Evolutionary conservation across 495 filamentous ascomycete species (phyloP), one percentile per base, ranked within the genome.

Genomic region (Bryoglossum gracile): DNA sequence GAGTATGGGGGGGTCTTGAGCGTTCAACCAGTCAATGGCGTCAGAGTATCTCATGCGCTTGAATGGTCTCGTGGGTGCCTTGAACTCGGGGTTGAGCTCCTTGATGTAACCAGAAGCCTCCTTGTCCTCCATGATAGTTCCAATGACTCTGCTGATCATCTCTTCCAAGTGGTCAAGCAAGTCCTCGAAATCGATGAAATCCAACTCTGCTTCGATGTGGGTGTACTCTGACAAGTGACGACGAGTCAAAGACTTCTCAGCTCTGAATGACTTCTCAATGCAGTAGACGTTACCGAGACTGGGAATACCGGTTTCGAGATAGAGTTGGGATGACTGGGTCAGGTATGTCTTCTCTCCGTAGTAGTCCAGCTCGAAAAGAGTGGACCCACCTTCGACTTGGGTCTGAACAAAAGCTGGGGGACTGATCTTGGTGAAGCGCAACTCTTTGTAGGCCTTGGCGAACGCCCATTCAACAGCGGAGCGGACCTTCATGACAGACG

Each of bases 371-470:
- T 82, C 82, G 72, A 99, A 99, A 28, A 99, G 81, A 2, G 92
- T 97, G 54, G 84, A 81, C 39, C 92, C 92, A 53, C 92, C 92
- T 71, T 99, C 92, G 49, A 96, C 92, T 68, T 96, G 90, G 5
- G 92, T 97, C 68, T 99, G 92, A n/a, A 97, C 94, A 69, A 99
- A 87, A 35, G 88, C 89, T 8, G 92, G 92, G 2, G 92, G 92
- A 34, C 84, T 85, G 38, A 99, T 90, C 67, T 97, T 91, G 40
- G 76, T 73, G 62, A 94, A 76, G 41, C 80, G 76, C 58, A 83
- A 75, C 58, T 89, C 84, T 56, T 84, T 81, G 65, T 91, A 97
- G 39, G 81, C 76, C 61, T 81, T 76, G 56, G 82, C 74, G 71
- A 97, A 97, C 1, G 90, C 90, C 47, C 80, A 75, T 54, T 95